phyloP scores from a whole-genome alignment of 2,329 filamentous ascomycete genomes.

The Chrysoporthe cubensis region DNA sequence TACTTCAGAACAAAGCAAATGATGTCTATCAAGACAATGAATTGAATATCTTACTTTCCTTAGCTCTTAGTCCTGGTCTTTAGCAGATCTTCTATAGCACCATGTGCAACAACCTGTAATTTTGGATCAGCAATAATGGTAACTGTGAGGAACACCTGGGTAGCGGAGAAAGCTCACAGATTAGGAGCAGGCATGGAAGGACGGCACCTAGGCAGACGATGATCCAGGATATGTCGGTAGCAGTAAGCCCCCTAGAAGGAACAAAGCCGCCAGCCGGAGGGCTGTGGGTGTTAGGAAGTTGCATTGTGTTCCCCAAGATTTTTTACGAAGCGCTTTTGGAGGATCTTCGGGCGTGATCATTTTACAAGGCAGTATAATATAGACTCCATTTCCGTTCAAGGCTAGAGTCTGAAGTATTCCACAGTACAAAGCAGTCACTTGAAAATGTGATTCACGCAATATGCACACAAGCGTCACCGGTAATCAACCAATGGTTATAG shows the following conservation, averaged over 20 bases:
- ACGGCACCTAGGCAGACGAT: neutral
- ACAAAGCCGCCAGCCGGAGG: neutral
- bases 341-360: too few species aligned
- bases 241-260: neutral
- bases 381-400: too few species aligned
- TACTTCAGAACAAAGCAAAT: neutral
- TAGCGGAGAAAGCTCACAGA: neutral
- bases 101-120: neutral
- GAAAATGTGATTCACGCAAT: neutral
- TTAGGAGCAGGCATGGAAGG: neutral
- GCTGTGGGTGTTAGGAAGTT: neutral
- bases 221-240: neutral
- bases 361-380: too few species aligned
- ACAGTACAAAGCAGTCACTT: too few species aligned
- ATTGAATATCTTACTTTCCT: neutral
- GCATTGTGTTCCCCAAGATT: neutral
- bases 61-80: neutral
- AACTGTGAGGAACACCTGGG: neutral
- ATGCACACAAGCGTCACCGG: neutral
- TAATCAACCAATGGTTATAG: neutral
- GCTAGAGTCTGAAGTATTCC: too few species aligned
- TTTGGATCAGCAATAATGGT: neutral
- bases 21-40: neutral
- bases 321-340: neutral
- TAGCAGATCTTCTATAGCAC: neutral